Base-by-base conservation (phyloP, 2,329 filamentous ascomycete species). In the Diaporthe sp. region DNA sequence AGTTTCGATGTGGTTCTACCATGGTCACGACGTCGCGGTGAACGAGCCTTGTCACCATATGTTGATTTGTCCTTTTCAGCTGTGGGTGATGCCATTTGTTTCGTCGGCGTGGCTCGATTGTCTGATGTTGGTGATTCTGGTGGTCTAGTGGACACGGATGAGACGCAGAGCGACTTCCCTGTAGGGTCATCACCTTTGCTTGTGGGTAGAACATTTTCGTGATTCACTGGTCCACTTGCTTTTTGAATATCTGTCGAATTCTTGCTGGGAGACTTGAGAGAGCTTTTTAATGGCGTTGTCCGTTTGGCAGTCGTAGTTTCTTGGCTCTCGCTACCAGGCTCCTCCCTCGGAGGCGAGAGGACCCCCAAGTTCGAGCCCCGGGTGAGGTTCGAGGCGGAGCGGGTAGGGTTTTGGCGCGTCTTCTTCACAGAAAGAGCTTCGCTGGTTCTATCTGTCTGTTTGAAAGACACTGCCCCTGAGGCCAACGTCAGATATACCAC, bases 401-500 rank as follows among this genome's bases (percentile, higher is more conserved):
- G 72, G 45, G 30, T 30, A 47, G 73, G 45, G 40, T 22, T 69
- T 33, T 66, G 57, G 45, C 75, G 73, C 22, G 71, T 76, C 60
- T 75, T 76, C 73, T 71, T 75, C 57, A 76, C 54, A 58, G 73
- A 71, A 52, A 76, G 73, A 69, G 61, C 61, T 50, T 76, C 72
- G 30, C 60, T 72, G 68, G 45, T 76, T 40, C 68, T 74, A 72
- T 76, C 72, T 55, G 58, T 57, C 54, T 76, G 72, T 52, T 67
- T 68, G 61, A 74, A 76, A n/a, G 72, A 74, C 68, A 76, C 75
- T 33, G 68, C 61, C 68, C 75, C 75, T 76, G 12, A n/a, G 4
- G 25, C 30, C 19, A 28, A 52, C 13, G 35, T 76, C n/a, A 76
- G 28, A 9, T 35, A 50, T 13, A n/a, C 8, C 6, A 30, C 28